Evolutionary conservation across 2,329 filamentous ascomycete species (phyloP).

Genomic region (Botryotinia globosa): DNA sequence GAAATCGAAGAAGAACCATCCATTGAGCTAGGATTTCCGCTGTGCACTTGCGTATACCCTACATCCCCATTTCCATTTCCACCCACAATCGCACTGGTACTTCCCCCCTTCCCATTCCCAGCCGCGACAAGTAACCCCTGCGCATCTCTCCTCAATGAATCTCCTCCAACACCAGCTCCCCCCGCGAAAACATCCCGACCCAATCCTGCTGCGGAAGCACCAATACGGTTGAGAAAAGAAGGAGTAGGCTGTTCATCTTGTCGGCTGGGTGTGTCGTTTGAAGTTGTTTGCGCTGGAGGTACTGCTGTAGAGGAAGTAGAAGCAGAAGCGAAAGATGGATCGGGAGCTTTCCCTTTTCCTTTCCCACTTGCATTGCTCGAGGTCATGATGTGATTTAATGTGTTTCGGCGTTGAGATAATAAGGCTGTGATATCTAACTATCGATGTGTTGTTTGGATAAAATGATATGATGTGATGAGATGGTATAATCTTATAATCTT

Average conservation of each 20-base stretch:
- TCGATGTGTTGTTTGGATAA: not conserved
- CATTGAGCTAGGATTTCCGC: not conserved
- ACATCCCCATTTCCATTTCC: constrained; percentile 21
- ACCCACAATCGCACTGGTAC: constrained; percentile 23
- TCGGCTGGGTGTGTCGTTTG: not conserved
- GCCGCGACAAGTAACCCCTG: constrained; percentile 30
- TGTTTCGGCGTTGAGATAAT: not conserved
- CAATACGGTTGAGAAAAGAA: constrained; percentile 33
- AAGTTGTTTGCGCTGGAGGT: not conserved
- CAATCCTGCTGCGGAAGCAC: constrained; percentile 40
- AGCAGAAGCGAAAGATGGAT: not conserved
- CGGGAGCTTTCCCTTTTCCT: not conserved
- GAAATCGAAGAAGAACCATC: not conserved
- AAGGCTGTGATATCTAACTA: not conserved
- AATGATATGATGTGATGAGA: not conserved
- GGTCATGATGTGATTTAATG: not conserved
- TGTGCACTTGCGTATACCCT: constrained; percentile 11
- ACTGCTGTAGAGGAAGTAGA: not conserved
- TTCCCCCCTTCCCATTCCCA: constrained; percentile 28
- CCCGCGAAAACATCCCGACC: constrained; percentile 38
- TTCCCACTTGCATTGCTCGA: not conserved
- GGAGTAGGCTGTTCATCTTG: constrained; percentile 11
- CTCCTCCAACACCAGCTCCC: constrained; percentile 18
- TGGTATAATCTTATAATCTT: not conserved
- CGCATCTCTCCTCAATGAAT: constrained; percentile 28